Conservation (phyloP, 139 green algal species). For the Marvania coccoides region DNA sequence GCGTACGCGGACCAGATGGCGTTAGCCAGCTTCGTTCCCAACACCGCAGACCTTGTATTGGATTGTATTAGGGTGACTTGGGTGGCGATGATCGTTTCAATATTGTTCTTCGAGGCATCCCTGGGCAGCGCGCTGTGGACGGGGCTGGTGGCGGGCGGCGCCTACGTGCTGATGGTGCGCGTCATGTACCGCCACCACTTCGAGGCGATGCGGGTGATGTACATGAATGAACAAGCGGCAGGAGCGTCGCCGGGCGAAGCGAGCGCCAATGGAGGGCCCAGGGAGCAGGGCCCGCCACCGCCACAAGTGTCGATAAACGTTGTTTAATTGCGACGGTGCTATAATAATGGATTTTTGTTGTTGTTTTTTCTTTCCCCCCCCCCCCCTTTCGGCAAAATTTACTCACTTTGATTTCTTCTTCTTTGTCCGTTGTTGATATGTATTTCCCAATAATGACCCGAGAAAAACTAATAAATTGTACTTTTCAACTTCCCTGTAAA, state of each 20-base stretch:
- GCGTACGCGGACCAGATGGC: constrained; percentile 5
- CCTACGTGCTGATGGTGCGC: constrained; percentile 42
- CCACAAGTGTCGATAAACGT: neutral
- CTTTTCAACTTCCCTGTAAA: no score
- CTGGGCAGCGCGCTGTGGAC: constrained; percentile 46
- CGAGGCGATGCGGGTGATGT: constrained; percentile 18
- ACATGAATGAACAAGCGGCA: constrained; percentile 16
- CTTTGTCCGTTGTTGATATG: no score
- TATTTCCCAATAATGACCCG: no score
- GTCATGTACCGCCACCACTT: constrained; percentile 48
- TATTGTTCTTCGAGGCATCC: constrained; percentile 54
- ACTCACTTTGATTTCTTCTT: no score
- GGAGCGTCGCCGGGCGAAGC: neutral
- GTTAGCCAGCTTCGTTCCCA: constrained; percentile 23
- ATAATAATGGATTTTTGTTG: no score
- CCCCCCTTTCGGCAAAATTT: no score
- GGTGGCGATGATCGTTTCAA: constrained; percentile 48
- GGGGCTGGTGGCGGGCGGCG: constrained; percentile 44
- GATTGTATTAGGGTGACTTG: constrained; percentile 76
- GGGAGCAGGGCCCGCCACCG: no score
- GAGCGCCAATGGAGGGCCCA: no score
- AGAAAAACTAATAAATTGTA: no score
- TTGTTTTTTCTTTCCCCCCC: no score
- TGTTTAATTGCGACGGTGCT: neutral
- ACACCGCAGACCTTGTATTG: constrained; percentile 62